A percentile compares a stretch with the other conserved stretches of the same genome.
These are phyloP conservation scores for Platismatia glauca DNA, from an alignment of 495 filamentous ascomycete species.

Conservation along the genomic window DNA sequence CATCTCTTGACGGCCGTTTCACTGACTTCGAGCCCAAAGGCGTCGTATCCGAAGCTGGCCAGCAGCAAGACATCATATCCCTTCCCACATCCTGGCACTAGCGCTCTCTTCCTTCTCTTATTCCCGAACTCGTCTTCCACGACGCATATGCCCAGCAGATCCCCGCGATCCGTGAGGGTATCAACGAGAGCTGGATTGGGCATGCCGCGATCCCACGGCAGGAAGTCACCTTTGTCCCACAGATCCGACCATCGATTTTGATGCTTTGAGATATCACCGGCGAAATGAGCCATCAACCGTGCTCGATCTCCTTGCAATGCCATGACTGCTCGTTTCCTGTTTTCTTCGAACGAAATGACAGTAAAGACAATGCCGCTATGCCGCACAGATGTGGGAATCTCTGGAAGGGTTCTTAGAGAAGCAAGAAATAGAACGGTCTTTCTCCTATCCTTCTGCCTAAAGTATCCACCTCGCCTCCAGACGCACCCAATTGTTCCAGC, in stretches of 20 bases:
- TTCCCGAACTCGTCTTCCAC: conserved; percentile 24
- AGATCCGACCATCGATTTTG: conserved; percentile 50
- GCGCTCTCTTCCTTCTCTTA: conserved; percentile 37
- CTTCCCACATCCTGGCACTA: conserved; percentile 67
- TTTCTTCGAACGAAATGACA: not conserved
- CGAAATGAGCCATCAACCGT: conserved; percentile 28
- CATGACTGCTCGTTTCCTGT: not conserved
- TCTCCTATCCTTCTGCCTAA: not conserved
- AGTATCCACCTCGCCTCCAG: not conserved
- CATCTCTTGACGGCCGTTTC: conserved; percentile 46
- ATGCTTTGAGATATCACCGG: conserved; percentile 26
- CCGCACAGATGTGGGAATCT: not conserved
- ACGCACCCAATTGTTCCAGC: not conserved
- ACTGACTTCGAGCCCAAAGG: conserved; percentile 63
- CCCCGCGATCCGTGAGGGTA: conserved; percentile 39
- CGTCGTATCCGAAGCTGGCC: conserved; percentile 62
- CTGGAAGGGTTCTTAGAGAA: not conserved
- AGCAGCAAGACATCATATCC: conserved; percentile 68
- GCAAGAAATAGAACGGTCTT: not conserved
- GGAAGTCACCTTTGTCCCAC: conserved; percentile 51
- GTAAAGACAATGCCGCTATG: not conserved
- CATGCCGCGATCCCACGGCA: conserved; percentile 62
- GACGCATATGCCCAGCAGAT: conserved; percentile 38
- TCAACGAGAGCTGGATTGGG: conserved; percentile 62
- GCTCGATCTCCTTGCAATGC: conserved; percentile 20